phyloP scores from a whole-genome alignment of 331 rosid species.

The Saraca asoca region DNA sequence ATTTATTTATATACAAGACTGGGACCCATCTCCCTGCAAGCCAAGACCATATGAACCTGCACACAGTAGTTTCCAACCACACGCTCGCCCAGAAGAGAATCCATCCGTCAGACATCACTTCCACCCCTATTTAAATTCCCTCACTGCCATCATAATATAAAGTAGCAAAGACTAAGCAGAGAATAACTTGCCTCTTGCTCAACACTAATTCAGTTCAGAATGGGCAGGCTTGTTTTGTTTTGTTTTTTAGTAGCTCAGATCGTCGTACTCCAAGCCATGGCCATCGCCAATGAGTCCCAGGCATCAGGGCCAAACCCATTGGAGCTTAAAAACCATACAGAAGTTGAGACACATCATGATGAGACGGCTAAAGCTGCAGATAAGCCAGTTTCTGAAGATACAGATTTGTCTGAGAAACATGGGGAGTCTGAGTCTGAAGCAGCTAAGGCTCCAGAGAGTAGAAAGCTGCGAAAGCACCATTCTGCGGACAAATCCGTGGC shows the following conservation, averaged over 20 bases:
- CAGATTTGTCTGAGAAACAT: slow-evolving; percentile 30
- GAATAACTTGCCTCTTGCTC: slow-evolving; percentile 1
- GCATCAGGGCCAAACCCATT: slow-evolving; percentile 30
- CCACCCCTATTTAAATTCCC: slow-evolving; percentile 29
- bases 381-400: slow-evolving; percentile 21
- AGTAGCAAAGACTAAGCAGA: neutral
- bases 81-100: slow-evolving; percentile 28
- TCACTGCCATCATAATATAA: slow-evolving; percentile 5
- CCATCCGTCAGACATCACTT: slow-evolving; percentile 15
- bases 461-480: slow-evolving; percentile 69
- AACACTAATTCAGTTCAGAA: slow-evolving; percentile 23
- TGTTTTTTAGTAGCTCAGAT: slow-evolving; percentile 45
- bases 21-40: slow-evolving; percentile 39
- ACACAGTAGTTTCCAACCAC: slow-evolving; percentile 38
- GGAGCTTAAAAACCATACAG: slow-evolving; percentile 32
- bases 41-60: slow-evolving; percentile 31
- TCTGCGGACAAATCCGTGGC: slow-evolving; percentile 66
- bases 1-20: too few relatives aligned
- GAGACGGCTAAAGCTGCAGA: slow-evolving; percentile 28
- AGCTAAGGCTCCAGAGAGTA: slow-evolving; percentile 58
- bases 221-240: slow-evolving; percentile 48
- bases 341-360: slow-evolving; percentile 17
- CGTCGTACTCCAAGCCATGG: slow-evolving; percentile 47
- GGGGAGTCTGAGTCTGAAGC: slow-evolving; percentile 33
- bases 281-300: slow-evolving; percentile 39